Percentiles rank a stretch among this genome's conserved stretches.
phyloP scores from a whole-genome alignment of 179 eudicot genomes.

The Patellifolia procumbens region DNA sequence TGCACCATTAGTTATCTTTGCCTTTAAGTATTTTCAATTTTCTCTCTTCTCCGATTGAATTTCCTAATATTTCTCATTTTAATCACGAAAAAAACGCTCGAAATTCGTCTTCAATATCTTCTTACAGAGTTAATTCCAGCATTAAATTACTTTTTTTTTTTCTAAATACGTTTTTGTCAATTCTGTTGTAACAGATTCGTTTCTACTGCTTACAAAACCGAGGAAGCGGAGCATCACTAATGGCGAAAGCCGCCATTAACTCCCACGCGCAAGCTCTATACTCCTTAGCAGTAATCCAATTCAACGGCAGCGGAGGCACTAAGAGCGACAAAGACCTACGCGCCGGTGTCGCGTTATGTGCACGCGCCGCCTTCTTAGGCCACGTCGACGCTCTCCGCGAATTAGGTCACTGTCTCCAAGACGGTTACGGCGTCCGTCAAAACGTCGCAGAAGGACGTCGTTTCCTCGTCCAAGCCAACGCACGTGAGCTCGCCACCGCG shows the following conservation, averaged over 20 bases:
- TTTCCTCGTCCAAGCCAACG: conserved; percentile 62
- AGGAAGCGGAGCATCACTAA: conserved; percentile 48
- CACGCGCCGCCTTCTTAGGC: conserved; percentile 64
- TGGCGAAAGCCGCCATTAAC: conserved; percentile 60
- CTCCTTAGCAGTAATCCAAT: conserved; percentile 57
- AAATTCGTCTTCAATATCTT: too few relatives aligned
- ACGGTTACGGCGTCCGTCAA: conserved; percentile 62
- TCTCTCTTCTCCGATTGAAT: background rate
- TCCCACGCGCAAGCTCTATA: conserved; percentile 53
- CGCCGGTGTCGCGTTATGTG: conserved; percentile 60
- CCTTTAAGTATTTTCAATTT: background rate
- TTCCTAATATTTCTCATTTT: too few relatives aligned
- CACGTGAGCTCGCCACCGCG: conserved; percentile 54
- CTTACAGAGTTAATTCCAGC: too few relatives aligned
- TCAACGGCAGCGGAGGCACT: conserved; percentile 63
- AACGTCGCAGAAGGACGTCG: conserved; percentile 53
- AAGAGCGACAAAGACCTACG: conserved; percentile 55
- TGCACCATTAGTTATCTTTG: too few relatives aligned
- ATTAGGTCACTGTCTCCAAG: conserved; percentile 72
- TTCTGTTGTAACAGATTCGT: conserved; percentile 29
- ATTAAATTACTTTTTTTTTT: too few relatives aligned
- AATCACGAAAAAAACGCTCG: too few relatives aligned
- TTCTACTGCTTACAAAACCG: conserved; percentile 56
- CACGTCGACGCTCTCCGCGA: conserved; percentile 66
- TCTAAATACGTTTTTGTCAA: too few relatives aligned